Base-by-base conservation (phyloP, 2,329 filamentous ascomycete genomes). In the Dothideomycetes sp. region DNA sequence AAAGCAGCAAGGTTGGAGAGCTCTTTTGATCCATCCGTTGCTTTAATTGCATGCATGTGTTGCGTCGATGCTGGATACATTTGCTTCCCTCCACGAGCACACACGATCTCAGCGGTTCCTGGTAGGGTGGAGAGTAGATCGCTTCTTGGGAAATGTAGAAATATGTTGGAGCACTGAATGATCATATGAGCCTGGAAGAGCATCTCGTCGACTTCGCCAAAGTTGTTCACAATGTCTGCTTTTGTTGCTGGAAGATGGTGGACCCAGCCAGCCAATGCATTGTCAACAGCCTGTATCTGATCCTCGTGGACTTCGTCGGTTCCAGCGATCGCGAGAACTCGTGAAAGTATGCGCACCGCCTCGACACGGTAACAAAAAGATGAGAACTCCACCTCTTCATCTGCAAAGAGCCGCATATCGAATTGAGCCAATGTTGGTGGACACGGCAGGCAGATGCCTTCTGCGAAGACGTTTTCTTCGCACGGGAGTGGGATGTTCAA, bases 101-200 rank as follows among this genome's bases (percentile, higher is more conserved):
- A 62, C 51, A 39, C 63, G 49, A 45, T 61, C 51, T 41, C 63
- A 40, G 48, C 84, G 4, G 49, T 45, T 68, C 70, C 69, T 4
- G 71, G 72, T 34, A 72, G 75, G 18, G 69, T 74, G 57, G 61
- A 56, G 5, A 82, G 79, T 14, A 89, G 70, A 50, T 85, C 81
- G 3, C 83, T 88, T 41, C 81, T 75, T 7, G 84, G 84, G 48
- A 88, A 81, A 55, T 91, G 84, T 14, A 91, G 71, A 48, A 87
- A 75, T 50, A 91, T 84, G 1, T 79, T 63, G 8, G 70, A 68
- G 72, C 44, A 52, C 39, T 74, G 66, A 38, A 73, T 69, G 51
- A 94, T 84, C 76, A 93, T 89, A 46, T 84, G 81, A 1, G 84
- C 87, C 57, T 93, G 85, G 62, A 94, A 94, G 60, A 94, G 79